phyloP scores from a whole-genome alignment of 2,329 filamentous ascomycete genomes.

The Seiridium cupressi region DNA sequence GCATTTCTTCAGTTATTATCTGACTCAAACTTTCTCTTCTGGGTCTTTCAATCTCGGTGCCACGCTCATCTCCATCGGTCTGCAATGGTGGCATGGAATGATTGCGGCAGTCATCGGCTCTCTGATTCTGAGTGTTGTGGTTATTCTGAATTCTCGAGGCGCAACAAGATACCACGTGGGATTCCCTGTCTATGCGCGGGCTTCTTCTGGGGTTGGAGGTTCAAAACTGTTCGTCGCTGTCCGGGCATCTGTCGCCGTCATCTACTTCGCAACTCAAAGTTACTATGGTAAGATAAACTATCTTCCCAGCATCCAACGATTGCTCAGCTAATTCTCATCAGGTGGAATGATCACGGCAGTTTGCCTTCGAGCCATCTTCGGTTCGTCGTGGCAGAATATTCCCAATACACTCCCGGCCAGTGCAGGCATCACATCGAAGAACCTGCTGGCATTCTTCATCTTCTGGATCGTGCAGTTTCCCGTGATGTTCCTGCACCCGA shows the following conservation, averaged over 20 bases:
- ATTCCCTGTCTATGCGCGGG: constrained; percentile 32
- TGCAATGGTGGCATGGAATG: constrained; percentile 29
- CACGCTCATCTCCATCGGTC: constrained; percentile 26
- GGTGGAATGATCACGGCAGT: constrained; percentile 28
- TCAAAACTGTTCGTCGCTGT: constrained; percentile 36
- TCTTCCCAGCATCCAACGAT: background rate
- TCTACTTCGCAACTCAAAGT: constrained; percentile 36
- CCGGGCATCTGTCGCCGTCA: constrained; percentile 30
- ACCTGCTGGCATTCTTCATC: constrained; percentile 51
- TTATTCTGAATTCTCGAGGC: constrained; percentile 31
- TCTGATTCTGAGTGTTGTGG: constrained; percentile 26
- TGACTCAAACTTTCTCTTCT: constrained; percentile 30
- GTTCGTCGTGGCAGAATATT: constrained; percentile 34
- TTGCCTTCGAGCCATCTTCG: constrained; percentile 35
- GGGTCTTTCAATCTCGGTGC: constrained; percentile 31
- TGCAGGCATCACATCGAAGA: constrained; percentile 47
- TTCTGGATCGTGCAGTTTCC: constrained; percentile 54
- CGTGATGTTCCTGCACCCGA: constrained; percentile 45
- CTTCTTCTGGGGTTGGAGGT: constrained; percentile 32
- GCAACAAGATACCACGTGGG: constrained; percentile 33
- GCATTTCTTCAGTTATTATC: constrained; percentile 30
- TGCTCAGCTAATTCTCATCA: background rate
- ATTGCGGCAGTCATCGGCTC: constrained; percentile 29
- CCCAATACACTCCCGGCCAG: constrained; percentile 43
- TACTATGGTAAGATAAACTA: constrained; percentile 23